Evolutionary conservation across 768 basidiomycete species (phyloP).

Genomic region (Hemileccinum rubropunctum): DNA sequence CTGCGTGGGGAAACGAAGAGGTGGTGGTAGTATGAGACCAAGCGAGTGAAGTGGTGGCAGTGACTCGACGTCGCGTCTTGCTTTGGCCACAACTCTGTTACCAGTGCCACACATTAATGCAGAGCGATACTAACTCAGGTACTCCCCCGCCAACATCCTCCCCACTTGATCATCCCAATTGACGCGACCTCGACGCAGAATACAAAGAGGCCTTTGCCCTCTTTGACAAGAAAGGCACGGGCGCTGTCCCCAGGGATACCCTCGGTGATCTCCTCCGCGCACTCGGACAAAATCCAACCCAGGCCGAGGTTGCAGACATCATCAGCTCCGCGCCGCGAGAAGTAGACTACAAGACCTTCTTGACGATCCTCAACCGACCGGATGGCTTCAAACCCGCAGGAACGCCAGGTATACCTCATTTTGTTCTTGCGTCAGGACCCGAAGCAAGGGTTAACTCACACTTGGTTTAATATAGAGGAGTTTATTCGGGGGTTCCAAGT

Average conservation of each 20-base stretch:
- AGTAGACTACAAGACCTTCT: slow-evolving; percentile 91
- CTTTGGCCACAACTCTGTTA: too few relatives aligned
- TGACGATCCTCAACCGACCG: slow-evolving; percentile 68
- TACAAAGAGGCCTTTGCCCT: slow-evolving; percentile 98
- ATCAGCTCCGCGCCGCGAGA: slow-evolving; percentile 70
- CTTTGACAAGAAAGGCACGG: slow-evolving; percentile 95
- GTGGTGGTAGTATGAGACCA: too few relatives aligned
- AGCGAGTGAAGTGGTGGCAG: not conserved
- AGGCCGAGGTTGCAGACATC: slow-evolving; percentile 86
- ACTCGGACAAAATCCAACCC: slow-evolving; percentile 98
- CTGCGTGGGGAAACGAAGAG: too few relatives aligned
- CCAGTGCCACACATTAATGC: not conserved
- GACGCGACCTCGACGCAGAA: slow-evolving; percentile 46
- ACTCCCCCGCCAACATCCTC: slow-evolving; percentile 3
- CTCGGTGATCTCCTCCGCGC: slow-evolving; percentile 92
- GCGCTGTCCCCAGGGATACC: slow-evolving; percentile 81
- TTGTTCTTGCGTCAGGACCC: not conserved
- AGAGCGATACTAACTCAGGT: slow-evolving; percentile 59
- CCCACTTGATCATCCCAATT: not conserved
- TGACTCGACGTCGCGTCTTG: not conserved
- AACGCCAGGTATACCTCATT: slow-evolving; percentile 66
- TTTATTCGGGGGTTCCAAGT: slow-evolving; percentile 99
- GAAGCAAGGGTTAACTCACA: not conserved
- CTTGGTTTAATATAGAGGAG: slow-evolving; percentile 63
- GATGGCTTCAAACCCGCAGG: not conserved